These are phyloP conservation scores for Candida ortonii DNA, from an alignment of 805 yeast genomes.

Conservation along the genomic window DNA sequence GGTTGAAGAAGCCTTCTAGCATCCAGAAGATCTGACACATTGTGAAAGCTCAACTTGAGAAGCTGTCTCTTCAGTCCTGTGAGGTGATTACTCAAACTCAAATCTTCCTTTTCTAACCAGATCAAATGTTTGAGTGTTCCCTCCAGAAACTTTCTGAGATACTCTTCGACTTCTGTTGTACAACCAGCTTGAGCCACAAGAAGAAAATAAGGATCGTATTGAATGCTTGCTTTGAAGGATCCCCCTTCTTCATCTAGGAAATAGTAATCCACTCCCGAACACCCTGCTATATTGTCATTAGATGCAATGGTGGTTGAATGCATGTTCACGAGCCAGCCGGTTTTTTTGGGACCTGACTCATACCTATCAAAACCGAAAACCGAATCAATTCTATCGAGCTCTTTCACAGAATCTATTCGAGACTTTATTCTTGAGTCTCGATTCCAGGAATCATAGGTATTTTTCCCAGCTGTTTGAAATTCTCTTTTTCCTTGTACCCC, in stretches of 20 bases:
- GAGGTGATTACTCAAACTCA: conserved; percentile 80
- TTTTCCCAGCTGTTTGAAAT: too few species aligned
- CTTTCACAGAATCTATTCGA: conserved; percentile 52
- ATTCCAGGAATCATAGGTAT: conserved; percentile 4
- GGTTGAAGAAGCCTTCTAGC: conserved; percentile 74
- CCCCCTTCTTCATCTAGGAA: conserved; percentile 97
- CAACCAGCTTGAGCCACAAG: conserved; percentile 58
- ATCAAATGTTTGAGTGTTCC: conserved; percentile 52
- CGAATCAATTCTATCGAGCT: conserved; percentile 67
- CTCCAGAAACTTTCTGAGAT: conserved; percentile 65
- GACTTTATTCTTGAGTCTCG: conserved; percentile 18
- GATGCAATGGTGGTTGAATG: conserved; percentile 76
- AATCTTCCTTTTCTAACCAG: conserved; percentile 70
- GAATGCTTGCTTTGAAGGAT: conserved; percentile 79
- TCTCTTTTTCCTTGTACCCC: conserved; percentile 2
- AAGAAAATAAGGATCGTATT: conserved; percentile 84
- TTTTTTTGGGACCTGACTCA: conserved; percentile 64
- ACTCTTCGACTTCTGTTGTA: conserved; percentile 84
- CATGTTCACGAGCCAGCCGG: conserved; percentile 94
- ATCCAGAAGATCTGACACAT: conserved; percentile 65
- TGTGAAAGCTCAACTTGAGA: conserved; percentile 69
- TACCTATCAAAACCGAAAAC: conserved; percentile 86
- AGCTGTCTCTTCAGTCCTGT: conserved; percentile 68
- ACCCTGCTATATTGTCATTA: conserved; percentile 59
- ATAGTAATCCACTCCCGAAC: conserved; percentile 89